phyloP scores from a whole-genome alignment of 345 rosid species.

The Iberis pinnata region DNA sequence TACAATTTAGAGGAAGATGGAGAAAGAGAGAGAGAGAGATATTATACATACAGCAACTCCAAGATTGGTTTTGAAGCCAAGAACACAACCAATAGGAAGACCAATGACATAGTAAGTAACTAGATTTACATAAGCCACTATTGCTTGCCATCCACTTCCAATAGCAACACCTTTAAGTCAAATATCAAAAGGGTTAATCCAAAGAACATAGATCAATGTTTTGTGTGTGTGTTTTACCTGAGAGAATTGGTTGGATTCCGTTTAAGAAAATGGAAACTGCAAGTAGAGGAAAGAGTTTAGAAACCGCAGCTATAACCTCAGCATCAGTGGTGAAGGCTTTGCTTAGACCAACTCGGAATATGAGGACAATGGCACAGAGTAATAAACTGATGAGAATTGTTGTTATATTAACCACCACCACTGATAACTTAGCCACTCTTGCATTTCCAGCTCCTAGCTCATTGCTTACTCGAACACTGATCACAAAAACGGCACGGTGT shows the following conservation, averaged over 20 bases:
- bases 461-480: constrained; percentile 74
- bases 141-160: constrained; percentile 95
- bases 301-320: constrained; percentile 60
- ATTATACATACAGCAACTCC: constrained; percentile 68
- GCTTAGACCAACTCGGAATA: constrained; percentile 50
- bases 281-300: constrained; percentile 61
- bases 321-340: constrained; percentile 61
- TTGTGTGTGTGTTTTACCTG: constrained; percentile 39
- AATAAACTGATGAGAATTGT: constrained; percentile 53
- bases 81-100: constrained; percentile 83
- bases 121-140: constrained; percentile 82
- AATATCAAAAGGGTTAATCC: no score
- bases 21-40: constrained; percentile 2
- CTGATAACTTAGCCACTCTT: constrained; percentile 63
- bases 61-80: constrained; percentile 74
- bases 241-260: constrained; percentile 91
- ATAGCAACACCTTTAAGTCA: constrained; percentile 81
- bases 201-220: not conserved
- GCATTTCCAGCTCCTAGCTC: constrained; percentile 92
- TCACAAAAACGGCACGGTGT: not conserved
- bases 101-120: constrained; percentile 76
- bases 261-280: constrained; percentile 80
- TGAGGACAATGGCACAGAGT: constrained; percentile 43
- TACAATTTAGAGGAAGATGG: not conserved
- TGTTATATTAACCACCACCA: constrained; percentile 58